phyloP scores from a whole-genome alignment of 1,284 basidiomycete genomes.

The Irpex sp. region DNA sequence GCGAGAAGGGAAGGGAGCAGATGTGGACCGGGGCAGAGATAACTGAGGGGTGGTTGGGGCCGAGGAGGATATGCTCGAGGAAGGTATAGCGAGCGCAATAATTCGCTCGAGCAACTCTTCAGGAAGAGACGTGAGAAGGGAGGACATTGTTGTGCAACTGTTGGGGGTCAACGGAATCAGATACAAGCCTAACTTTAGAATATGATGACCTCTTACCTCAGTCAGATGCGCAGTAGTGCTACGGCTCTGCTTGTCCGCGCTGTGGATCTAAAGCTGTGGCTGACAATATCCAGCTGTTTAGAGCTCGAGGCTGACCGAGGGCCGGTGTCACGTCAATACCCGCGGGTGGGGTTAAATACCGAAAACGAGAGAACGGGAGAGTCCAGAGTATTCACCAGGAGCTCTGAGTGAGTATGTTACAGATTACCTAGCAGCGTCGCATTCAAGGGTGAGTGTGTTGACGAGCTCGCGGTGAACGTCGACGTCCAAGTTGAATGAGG shows the following conservation, averaged over 20 bases:
- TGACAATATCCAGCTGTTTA: background rate
- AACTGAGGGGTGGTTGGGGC: background rate
- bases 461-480: background rate
- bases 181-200: background rate
- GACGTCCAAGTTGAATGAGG: background rate
- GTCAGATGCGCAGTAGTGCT: background rate
- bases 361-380: background rate
- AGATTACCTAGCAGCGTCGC: background rate
- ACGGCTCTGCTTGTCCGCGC: background rate
- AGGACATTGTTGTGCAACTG: conserved; percentile 13
- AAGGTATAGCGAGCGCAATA: conserved; percentile 35
- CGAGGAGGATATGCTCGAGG: conserved; percentile 1
- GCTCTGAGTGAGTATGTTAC: background rate
- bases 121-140: conserved; percentile 38
- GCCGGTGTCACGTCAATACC: background rate
- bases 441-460: background rate
- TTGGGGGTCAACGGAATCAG: background rate
- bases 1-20: conserved; percentile 14
- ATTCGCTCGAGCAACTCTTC: conserved; percentile 56
- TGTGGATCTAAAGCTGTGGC: background rate
- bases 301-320: background rate
- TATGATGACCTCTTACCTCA: background rate
- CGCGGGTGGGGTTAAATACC: background rate
- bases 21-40: background rate
- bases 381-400: background rate